Conservation (phyloP, 495 filamentous ascomycete genomes). For the Cairneyella variabilis region DNA sequence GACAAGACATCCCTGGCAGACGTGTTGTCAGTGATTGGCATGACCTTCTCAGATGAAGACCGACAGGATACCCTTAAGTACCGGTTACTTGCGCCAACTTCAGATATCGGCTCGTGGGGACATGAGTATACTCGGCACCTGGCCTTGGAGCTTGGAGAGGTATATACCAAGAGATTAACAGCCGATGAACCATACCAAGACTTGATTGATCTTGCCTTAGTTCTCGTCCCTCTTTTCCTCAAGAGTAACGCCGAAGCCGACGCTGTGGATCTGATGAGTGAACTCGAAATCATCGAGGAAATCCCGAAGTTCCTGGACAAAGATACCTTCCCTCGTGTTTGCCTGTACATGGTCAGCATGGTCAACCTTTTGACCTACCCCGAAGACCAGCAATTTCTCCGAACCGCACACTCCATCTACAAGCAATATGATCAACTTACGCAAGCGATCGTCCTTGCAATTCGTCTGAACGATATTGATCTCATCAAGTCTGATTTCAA, state of each 20-base stretch:
- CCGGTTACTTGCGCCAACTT: constrained; percentile 80
- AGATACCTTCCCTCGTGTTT: constrained; percentile 88
- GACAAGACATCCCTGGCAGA: constrained; percentile 90
- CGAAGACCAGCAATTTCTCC: constrained; percentile 92
- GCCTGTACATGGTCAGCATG: constrained; percentile 98
- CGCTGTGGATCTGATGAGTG: constrained; percentile 93
- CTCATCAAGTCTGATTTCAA: constrained; percentile 77
- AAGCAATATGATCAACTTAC: constrained; percentile 84
- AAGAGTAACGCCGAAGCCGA: constrained; percentile 98
- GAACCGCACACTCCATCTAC: constrained; percentile 88
- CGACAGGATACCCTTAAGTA: constrained; percentile 95
- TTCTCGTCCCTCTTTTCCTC: constrained; percentile 90
- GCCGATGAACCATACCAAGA: constrained; percentile 62
- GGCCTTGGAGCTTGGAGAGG: constrained; percentile 91
- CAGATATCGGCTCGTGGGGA: constrained; percentile 95
- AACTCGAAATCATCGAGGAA: constrained; percentile 92
- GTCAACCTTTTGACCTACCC: constrained; percentile 95
- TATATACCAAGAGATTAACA: constrained; percentile 70
- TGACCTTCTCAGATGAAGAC: constrained; percentile 98
- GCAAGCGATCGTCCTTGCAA: constrained; percentile 90
- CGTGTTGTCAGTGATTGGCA: constrained; percentile 93
- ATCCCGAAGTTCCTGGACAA: constrained; percentile 89
- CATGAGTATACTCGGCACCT: constrained; percentile 98
- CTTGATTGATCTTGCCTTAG: constrained; percentile 73
- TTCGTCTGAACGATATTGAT: constrained; percentile 81